A percentile compares a stretch with the other conserved stretches of the same genome.
Evolutionary conservation across 2,329 filamentous ascomycete genomes (phyloP).

Genomic region (Dactylellina cionopaga): DNA sequence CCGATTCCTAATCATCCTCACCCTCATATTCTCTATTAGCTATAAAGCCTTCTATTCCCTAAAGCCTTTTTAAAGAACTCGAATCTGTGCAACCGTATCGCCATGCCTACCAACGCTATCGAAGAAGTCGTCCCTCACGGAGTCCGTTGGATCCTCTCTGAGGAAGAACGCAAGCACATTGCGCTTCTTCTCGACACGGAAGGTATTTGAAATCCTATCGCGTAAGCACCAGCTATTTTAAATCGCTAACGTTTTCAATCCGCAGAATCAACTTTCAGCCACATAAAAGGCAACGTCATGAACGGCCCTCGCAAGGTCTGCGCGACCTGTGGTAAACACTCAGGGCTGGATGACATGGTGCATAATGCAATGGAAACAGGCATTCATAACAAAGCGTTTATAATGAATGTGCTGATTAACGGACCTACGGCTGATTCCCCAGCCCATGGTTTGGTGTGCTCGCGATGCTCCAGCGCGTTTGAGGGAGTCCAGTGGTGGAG

Average conservation of each 20-base stretch:
- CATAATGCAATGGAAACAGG: background rate
- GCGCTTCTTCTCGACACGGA: background rate
- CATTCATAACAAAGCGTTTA: background rate
- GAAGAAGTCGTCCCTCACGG: background rate
- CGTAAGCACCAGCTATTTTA: too few species aligned
- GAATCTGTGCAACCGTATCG: too few species aligned
- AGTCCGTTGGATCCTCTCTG: constrained; percentile 5
- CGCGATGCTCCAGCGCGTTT: background rate
- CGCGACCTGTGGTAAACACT: constrained; percentile 7
- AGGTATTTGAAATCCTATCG: too few species aligned
- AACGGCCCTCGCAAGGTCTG: constrained; percentile 7
- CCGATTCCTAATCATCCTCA: too few species aligned
- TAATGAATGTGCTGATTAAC: background rate
- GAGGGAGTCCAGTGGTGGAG: background rate
- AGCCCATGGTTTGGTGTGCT: background rate
- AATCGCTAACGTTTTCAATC: too few species aligned
- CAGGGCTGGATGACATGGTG: constrained; percentile 13
- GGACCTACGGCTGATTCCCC: background rate
- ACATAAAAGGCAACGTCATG: constrained; percentile 7
- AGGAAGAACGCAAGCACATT: constrained; percentile 10
- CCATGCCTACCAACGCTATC: too few species aligned
- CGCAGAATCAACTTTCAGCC: background rate
- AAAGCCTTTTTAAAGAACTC: too few species aligned
- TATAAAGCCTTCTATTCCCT: too few species aligned
- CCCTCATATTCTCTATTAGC: too few species aligned